Conservation (phyloP, 1,139 yeast genomes). For the Debaryomycetaceae sp. region DNA sequence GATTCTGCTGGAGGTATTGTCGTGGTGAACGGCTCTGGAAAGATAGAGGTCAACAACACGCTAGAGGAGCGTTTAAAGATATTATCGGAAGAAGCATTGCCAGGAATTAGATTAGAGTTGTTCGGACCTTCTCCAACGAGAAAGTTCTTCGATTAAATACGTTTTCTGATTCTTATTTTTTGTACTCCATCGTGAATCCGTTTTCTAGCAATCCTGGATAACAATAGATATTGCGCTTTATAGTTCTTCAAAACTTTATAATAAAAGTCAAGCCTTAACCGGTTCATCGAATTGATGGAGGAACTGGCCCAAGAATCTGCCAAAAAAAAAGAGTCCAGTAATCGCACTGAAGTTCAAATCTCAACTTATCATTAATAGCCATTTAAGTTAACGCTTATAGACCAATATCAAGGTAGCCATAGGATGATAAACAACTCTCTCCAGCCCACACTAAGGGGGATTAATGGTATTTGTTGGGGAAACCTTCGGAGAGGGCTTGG, state of each 20-base stretch:
- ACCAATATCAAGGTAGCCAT: too few species aligned
- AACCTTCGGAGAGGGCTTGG: too few species aligned
- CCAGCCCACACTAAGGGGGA: too few species aligned
- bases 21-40: constrained; percentile 66
- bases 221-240: background rate
- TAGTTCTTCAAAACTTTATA: background rate
- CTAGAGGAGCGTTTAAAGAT: constrained; percentile 88
- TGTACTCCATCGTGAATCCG: background rate
- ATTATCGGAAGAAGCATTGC: constrained; percentile 80
- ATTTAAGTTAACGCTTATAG: too few species aligned
- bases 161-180: constrained; percentile 1
- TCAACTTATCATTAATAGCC: background rate
- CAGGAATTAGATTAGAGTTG: constrained; percentile 85
- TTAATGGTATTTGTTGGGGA: too few species aligned
- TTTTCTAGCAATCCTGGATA: background rate
- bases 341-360: background rate
- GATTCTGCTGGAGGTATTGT: constrained; percentile 84
- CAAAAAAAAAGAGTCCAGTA: background rate
- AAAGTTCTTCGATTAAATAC: constrained; percentile 76
- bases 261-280: background rate
- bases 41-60: constrained; percentile 88
- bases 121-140: constrained; percentile 86
- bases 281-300: too few species aligned
- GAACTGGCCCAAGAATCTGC: too few species aligned
- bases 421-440: too few species aligned